Evolutionary conservation across 805 yeast species (phyloP).

Genomic region (Candida easanensis): DNA sequence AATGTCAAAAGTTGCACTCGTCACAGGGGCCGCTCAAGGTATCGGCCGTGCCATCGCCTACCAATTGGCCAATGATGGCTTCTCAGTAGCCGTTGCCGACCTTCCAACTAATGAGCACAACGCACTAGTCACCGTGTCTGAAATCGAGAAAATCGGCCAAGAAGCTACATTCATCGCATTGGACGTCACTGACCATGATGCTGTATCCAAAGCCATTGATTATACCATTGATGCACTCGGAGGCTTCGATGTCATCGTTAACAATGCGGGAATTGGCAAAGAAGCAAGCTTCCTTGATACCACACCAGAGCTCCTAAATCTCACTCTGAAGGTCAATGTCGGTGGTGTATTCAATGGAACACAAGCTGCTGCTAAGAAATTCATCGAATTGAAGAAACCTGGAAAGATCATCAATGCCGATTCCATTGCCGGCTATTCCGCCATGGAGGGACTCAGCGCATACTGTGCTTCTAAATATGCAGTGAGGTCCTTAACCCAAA

Average conservation of each 20-base stretch:
- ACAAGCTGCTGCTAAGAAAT: slow-evolving; percentile 30
- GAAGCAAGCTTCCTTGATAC: slow-evolving; percentile 26
- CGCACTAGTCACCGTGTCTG: slow-evolving; percentile 12
- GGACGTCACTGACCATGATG: slow-evolving; percentile 9
- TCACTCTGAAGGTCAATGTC: slow-evolving; percentile 27
- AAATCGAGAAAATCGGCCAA: not conserved
- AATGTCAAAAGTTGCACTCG: slow-evolving; percentile 46
- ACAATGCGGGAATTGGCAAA: slow-evolving; percentile 34
- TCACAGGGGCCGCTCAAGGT: slow-evolving; percentile 89
- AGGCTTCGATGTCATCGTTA: slow-evolving; percentile 31
- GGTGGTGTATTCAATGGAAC: slow-evolving; percentile 31
- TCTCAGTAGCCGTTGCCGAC: slow-evolving; percentile 32
- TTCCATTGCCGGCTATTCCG: slow-evolving; percentile 32
- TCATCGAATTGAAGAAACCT: slow-evolving; percentile 23
- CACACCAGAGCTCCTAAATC: slow-evolving; percentile 26
- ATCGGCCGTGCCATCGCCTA: slow-evolving; percentile 78
- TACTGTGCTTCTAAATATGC: slow-evolving; percentile 37
- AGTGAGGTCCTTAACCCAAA: slow-evolving; percentile 33
- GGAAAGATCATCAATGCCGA: slow-evolving; percentile 38
- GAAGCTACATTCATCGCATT: not conserved
- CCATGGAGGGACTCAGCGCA: slow-evolving; percentile 29
- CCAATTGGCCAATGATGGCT: slow-evolving; percentile 74
- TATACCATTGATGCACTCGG: slow-evolving; percentile 28
- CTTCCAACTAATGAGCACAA: slow-evolving; percentile 19
- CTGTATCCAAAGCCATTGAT: slow-evolving; percentile 26